Evolutionary conservation across 2,329 filamentous ascomycete species (phyloP).

Genomic region (Botrytis fabae): DNA sequence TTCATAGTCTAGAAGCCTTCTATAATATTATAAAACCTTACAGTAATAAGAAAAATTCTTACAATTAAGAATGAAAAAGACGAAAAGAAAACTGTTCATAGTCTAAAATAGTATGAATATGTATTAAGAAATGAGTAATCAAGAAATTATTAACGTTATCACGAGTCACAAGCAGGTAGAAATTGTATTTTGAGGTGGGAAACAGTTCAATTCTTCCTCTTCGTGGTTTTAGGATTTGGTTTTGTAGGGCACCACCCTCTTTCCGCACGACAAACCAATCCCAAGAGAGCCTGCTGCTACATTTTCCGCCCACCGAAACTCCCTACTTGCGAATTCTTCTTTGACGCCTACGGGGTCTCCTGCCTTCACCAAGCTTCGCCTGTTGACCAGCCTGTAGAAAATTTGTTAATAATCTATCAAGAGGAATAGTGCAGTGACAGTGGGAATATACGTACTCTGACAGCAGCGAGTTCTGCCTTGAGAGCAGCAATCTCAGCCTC

Average conservation of each 20-base stretch:
- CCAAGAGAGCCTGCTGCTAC: background rate
- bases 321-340: background rate
- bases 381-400: background rate
- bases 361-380: background rate
- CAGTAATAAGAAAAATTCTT: background rate
- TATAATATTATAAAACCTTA: fast-evolving
- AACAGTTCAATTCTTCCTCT: background rate
- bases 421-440: background rate
- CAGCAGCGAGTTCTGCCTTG: background rate
- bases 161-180: background rate
- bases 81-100: background rate
- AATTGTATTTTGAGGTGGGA: background rate
- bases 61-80: fast-evolving
- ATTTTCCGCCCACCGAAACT: too few relatives aligned
- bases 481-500: background rate
- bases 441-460: conserved; percentile 4
- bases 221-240: background rate
- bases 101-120: background rate
- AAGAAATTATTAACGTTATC: background rate
- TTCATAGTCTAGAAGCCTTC: fast-evolving
- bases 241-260: conserved; percentile 1
- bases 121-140: background rate
- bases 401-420: background rate
- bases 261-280: background rate
- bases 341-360: background rate